phyloP scores from a whole-genome alignment of 1,139 yeast genomes.

The Suhomyces ambrosiae region DNA sequence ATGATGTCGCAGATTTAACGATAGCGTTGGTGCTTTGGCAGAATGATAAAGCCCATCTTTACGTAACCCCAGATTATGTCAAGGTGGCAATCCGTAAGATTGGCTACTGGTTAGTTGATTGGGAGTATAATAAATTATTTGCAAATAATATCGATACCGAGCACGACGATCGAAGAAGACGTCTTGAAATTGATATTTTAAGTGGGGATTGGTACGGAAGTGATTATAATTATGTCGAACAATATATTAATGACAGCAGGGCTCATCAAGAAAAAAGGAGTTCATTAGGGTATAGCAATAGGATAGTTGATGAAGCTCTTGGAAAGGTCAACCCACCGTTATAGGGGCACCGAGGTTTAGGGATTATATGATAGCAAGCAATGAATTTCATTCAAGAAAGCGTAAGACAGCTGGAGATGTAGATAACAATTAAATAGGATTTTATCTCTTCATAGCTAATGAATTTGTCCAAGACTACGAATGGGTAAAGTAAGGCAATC shows the following conservation, averaged over 20 bases:
- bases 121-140: slow-evolving; percentile 36
- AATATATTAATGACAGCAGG: slow-evolving; percentile 28
- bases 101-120: slow-evolving; percentile 51
- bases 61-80: slow-evolving; percentile 42
- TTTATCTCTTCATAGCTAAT: no score
- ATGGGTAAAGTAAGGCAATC: no score
- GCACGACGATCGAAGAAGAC: slow-evolving; percentile 20
- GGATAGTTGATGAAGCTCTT: slow-evolving; percentile 42
- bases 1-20: slow-evolving; percentile 30
- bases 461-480: no score
- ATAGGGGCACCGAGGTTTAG: no score
- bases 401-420: no score
- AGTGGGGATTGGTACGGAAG: slow-evolving; percentile 53
- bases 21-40: slow-evolving; percentile 36
- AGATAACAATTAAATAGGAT: no score
- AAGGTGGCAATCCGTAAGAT: slow-evolving; percentile 46
- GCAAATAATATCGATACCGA: slow-evolving; percentile 8
- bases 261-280: slow-evolving; percentile 25
- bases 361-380: no score
- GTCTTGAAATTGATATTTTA: slow-evolving; percentile 37
- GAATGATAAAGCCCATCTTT: slow-evolving; percentile 19
- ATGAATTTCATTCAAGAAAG: no score
- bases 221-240: slow-evolving; percentile 40
- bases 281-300: slow-evolving; percentile 39
- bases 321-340: slow-evolving; percentile 43